Base-by-base conservation (phyloP, 1,284 basidiomycete species). In the Melampsora larici-populina region DNA sequence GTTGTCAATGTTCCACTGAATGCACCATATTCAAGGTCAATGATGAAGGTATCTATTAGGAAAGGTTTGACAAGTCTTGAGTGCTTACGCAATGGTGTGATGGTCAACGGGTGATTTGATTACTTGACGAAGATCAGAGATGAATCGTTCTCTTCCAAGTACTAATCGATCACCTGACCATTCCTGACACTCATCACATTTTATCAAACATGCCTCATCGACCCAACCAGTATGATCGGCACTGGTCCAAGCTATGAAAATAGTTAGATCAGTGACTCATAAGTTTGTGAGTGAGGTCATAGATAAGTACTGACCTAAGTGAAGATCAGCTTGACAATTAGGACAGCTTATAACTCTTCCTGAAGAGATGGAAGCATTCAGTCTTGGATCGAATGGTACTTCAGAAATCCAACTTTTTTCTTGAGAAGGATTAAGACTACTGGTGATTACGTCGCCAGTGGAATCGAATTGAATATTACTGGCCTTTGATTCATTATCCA, bases 1-100 rank as follows among this genome's bases (percentile, higher is more conserved):
- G 62, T 64, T 3, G 62, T 64, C n/a, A 64, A 36, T 3, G 62
- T 64, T 4, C 62, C 62, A 64, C 62, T 64, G 29, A 64, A 55
- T 5, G 5, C 51, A 3, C 15, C 51, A 55, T 24, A n/a, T n/a
- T n/a, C n/a, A n/a, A n/a, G n/a, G n/a, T n/a, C n/a, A n/a, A n/a
- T n/a, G n/a, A n/a, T n/a, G n/a, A n/a, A n/a, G n/a, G n/a, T n/a
- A n/a, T n/a, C n/a, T n/a, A n/a, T n/a, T n/a, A n/a, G n/a, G n/a
- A n/a, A n/a, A n/a, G n/a, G n/a, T n/a, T n/a, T n/a, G n/a, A n/a
- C n/a, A n/a, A 43, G 40, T 43, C 40, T 58, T 29, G 21, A 58
- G 3, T 2, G n/a, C 55, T 58, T 58, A 58, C 55, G 55, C 55
- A 58, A 58, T n/a, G 15, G 55, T 58, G 26, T 58, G 18, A 8